phyloP scores from a whole-genome alignment of 1,284 basidiomycete genomes.

The Boletus mariae region DNA sequence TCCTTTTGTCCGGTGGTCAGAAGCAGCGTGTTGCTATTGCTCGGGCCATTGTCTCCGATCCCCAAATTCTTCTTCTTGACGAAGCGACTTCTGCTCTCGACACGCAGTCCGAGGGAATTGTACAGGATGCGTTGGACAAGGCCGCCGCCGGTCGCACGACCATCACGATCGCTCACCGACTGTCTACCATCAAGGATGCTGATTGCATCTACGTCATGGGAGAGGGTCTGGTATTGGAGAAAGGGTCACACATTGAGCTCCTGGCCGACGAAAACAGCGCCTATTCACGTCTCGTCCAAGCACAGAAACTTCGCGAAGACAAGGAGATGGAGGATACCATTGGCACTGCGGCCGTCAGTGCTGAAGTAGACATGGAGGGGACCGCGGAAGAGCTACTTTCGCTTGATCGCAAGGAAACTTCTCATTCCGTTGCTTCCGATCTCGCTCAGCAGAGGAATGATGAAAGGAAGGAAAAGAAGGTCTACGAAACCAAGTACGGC shows the following conservation, averaged over 20 bases:
- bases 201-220: conserved; percentile 89
- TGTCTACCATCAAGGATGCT: conserved; percentile 79
- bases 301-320: conserved; percentile 72
- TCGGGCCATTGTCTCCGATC: conserved; percentile 91
- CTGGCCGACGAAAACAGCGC: conserved; percentile 61
- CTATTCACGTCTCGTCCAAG: conserved; percentile 75
- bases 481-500: conserved; percentile 41
- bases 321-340: conserved; percentile 29
- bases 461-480: conserved; percentile 37
- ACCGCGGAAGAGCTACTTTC: conserved; percentile 55
- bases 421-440: conserved; percentile 67
- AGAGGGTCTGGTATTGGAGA: conserved; percentile 78
- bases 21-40: conserved; percentile 91
- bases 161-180: conserved; percentile 74
- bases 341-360: conserved; percentile 27
- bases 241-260: conserved; percentile 80
- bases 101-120: conserved; percentile 87
- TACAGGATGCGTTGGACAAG: conserved; percentile 94
- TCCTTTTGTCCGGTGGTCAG: conserved; percentile 89
- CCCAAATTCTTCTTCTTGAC: conserved; percentile 77
- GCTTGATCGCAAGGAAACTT: conserved; percentile 64
- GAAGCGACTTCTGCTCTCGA: conserved; percentile 91
- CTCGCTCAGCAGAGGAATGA: conserved; percentile 53
- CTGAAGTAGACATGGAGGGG: conserved; percentile 52
- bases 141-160: conserved; percentile 80